Percentiles rank a stretch among this genome's conserved stretches.
Conservation (phyloP, 441 rosid species). For the Hypseocharis bilobata region DNA sequence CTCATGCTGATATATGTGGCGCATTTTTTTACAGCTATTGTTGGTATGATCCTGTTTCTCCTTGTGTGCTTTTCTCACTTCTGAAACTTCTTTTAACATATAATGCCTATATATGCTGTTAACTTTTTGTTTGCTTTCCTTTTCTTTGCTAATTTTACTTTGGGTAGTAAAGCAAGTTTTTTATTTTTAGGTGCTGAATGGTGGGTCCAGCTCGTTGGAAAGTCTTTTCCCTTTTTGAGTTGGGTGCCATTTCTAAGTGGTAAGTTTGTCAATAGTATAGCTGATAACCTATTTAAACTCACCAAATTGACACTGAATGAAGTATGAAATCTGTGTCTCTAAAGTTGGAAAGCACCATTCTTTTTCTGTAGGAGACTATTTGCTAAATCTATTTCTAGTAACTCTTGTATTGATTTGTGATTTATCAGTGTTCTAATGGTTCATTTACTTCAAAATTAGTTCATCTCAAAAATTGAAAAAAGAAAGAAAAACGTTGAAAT, state of each 20-base stretch:
- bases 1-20: constrained; percentile 66
- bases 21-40: constrained; percentile 67
- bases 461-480: no score
- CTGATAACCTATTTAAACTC: background rate
- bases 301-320: background rate
- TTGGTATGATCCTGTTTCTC: constrained; percentile 46
- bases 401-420: background rate
- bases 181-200: constrained; percentile 67
- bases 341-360: background rate
- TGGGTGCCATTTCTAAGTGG: constrained; percentile 78
- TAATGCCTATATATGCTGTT: background rate
- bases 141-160: constrained; percentile 2
- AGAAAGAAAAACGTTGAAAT: no score
- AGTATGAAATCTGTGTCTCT: background rate
- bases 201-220: constrained; percentile 67
- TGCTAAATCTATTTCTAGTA: background rate
- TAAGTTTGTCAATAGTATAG: constrained; percentile 28
- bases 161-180: constrained; percentile 5
- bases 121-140: background rate
- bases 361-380: background rate
- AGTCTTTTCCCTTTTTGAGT: constrained; percentile 57
- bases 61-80: background rate
- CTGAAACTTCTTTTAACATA: background rate
- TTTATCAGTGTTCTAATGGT: background rate
- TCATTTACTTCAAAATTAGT: background rate